Evolutionary conservation across 768 basidiomycete species (phyloP), one percentile per base, ranked within the genome.

Genomic region (Glaciozyma martinii): DNA sequence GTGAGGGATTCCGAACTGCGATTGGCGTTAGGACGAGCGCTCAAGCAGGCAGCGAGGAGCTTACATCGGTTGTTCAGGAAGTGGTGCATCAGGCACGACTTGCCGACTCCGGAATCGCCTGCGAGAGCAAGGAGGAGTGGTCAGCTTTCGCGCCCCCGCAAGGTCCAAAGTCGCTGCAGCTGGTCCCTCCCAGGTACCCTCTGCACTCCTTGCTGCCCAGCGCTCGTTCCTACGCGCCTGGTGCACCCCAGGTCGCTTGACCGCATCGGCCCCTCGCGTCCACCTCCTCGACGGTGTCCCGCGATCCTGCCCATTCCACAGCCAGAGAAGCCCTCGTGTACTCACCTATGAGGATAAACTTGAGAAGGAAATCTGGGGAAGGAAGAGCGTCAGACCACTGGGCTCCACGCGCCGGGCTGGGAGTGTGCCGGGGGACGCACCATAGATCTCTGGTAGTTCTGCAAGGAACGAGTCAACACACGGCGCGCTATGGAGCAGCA

Each of bases 31-130:
- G 5, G 27, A 5, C 2, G 12, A 21, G 43, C 23, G n/a, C n/a
- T n/a, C 21, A 29, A 44, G 29, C 44, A n/a, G n/a, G 23, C 21
- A 33, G n/a, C 25, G 52, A 15, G 59, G 58, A 29, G 82, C 90
- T 71, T 72, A 95, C 94, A 97, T 65, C 86, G 83, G 76, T 94
- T 93, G 78, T 94, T 90, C 66, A 91, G 90, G 77, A 97, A 98
- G 70, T 95, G 91, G 77, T 97, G 90, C 58, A 99, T 80, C 60
- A 98, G 80, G 77, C 95, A 98, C 27, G 92, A 93, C 82, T 99
- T 99, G 46, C 95, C 95, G 6, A 91, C 89, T 67, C 92, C 94
- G 27, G 94, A 89, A 80, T 97, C 93, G 68, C 93, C 93, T 97
- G 60, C 5, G 23, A 3, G 40, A 16, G 25, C 0, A 37, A 42